A percentile compares a stretch with the other conserved stretches of the same genome.
Conservation (phyloP, 257 asterid genomes). For the Leptodermis oblonga region DNA sequence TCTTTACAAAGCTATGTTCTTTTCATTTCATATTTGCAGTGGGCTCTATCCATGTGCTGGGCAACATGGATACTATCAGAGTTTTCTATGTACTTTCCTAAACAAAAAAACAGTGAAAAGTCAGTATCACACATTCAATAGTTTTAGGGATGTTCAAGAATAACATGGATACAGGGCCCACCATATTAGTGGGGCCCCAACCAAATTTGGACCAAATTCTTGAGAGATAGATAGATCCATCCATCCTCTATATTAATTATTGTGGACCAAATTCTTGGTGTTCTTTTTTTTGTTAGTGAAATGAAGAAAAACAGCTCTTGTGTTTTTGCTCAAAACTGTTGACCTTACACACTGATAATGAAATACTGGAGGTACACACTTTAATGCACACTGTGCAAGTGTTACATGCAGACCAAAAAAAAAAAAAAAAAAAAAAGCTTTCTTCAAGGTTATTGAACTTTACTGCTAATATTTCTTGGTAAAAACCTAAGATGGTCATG, state of each 20-base stretch:
- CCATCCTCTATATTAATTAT: slow-evolving; percentile 24
- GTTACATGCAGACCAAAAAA: neutral
- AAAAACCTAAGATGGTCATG: slow-evolving; percentile 10
- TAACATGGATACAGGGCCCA: slow-evolving; percentile 60
- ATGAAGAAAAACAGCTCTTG: too few species aligned
- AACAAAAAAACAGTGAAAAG: slow-evolving; percentile 47
- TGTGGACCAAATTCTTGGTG: slow-evolving; percentile 22
- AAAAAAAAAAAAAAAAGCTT: neutral
- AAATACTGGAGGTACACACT: too few species aligned
- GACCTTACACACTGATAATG: too few species aligned
- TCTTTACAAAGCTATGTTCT: neutral
- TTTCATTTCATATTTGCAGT: slow-evolving; percentile 21
- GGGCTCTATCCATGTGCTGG: slow-evolving; percentile 65
- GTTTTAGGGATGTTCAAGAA: slow-evolving; percentile 46
- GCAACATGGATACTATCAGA: slow-evolving; percentile 42
- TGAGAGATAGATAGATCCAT: slow-evolving; percentile 24
- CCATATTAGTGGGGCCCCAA: slow-evolving; percentile 49
- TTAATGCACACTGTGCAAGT: neutral
- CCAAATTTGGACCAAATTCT: slow-evolving; percentile 43
- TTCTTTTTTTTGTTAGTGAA: too few species aligned
- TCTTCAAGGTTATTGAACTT: slow-evolving; percentile 3
- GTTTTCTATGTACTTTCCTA: slow-evolving; percentile 40
- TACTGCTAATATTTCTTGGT: slow-evolving; percentile 17
- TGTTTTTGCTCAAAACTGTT: too few species aligned
- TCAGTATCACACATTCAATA: slow-evolving; percentile 50